Percentiles rank a stretch among this genome's conserved stretches.
Evolutionary conservation across 163 green algal species (phyloP).

Genomic region (Scenedesmus sp.): DNA sequence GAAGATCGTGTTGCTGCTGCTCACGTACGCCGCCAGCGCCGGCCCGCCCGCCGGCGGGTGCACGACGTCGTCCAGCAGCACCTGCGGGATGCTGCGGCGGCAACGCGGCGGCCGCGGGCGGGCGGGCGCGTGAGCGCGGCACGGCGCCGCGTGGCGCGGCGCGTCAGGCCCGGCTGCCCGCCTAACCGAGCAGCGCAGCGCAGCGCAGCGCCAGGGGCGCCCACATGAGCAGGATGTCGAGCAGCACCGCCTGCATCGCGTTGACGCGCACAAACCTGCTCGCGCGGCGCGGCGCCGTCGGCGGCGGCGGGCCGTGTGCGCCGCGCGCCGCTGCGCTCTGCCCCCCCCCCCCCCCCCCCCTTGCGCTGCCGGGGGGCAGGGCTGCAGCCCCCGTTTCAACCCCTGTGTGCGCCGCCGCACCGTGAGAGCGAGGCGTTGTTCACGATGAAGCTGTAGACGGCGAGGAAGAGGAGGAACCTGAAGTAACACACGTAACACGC

Average conservation of each 20-base stretch:
- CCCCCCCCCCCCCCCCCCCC: too few species aligned
- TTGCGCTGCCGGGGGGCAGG: too few species aligned
- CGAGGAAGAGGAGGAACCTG: constrained; percentile 89
- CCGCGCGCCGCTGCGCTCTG: too few species aligned
- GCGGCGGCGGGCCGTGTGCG: too few species aligned
- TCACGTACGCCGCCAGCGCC: constrained; percentile 81
- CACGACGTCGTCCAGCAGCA: constrained; percentile 54
- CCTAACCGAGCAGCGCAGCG: neutral
- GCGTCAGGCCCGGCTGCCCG: neutral
- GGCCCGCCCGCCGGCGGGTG: constrained; percentile 54
- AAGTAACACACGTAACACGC: too few species aligned
- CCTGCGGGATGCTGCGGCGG: constrained; percentile 59
- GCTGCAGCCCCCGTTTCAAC: too few species aligned
- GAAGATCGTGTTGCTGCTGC: constrained; percentile 91
- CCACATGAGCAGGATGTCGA: constrained; percentile 96
- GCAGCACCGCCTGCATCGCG: constrained; percentile 91
- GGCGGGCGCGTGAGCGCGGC: neutral
- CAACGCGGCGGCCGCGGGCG: neutral
- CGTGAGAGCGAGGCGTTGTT: constrained; percentile 85
- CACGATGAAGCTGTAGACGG: constrained; percentile 86
- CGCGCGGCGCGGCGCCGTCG: too few species aligned
- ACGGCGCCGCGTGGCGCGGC: neutral
- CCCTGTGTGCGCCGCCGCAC: too few species aligned
- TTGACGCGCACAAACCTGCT: constrained; percentile 87
- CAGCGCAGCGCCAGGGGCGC: constrained; percentile 3